A percentile compares a stretch with the other conserved stretches of the same genome.
Evolutionary conservation across 202 grass and related monocot genomes (phyloP).

Genomic region (Cymbopogon flexuosus): DNA sequence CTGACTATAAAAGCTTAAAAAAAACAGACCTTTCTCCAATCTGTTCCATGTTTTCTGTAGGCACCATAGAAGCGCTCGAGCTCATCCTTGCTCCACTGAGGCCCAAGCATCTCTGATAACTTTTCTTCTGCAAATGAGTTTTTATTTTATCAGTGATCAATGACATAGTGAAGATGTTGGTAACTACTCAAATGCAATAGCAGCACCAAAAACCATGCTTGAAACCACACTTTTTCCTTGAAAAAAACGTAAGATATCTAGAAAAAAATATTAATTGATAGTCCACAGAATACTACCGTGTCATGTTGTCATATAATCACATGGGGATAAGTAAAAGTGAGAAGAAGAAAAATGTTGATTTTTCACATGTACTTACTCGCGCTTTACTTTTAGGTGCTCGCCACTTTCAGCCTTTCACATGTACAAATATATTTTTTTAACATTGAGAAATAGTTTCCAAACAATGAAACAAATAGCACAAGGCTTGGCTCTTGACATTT

Average conservation of each 20-base stretch:
- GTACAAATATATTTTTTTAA: not conserved
- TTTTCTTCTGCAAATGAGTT: constrained; percentile 76
- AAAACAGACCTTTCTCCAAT: constrained; percentile 85
- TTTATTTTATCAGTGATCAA: constrained; percentile 8
- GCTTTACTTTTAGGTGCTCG: constrained; percentile 54
- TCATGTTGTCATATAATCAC: constrained; percentile 5
- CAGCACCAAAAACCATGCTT: not conserved
- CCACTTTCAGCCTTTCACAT: not conserved
- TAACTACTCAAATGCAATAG: not conserved
- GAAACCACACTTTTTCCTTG: not conserved
- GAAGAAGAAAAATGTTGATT: not conserved
- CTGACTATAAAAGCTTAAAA: not conserved
- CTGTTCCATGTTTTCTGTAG: constrained; percentile 90
- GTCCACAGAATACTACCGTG: not conserved
- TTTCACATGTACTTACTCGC: constrained; percentile 39
- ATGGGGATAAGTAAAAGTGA: not conserved
- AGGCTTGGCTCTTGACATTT: too few relatives aligned
- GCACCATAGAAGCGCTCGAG: constrained; percentile 81
- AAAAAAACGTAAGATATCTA: not conserved
- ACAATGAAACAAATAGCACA: not conserved
- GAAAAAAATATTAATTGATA: not conserved
- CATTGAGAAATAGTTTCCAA: not conserved
- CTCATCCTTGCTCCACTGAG: constrained; percentile 94
- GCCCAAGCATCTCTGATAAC: constrained; percentile 81
- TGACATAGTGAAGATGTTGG: not conserved